Conservation (phyloP, 441 rosid species). For the Arabidopsis lyrata region DNA sequence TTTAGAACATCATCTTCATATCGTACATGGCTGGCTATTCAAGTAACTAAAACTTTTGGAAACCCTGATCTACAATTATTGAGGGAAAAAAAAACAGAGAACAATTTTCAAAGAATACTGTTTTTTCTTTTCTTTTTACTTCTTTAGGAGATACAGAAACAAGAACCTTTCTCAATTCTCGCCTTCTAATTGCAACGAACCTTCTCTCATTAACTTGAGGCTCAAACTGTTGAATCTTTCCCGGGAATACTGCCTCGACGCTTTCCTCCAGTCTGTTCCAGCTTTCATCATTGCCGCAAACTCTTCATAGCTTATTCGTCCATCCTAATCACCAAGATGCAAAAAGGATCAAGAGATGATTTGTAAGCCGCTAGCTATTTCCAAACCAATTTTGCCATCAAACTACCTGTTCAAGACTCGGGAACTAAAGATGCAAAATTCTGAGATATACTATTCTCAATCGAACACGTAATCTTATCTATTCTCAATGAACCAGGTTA, state of each 20-base stretch:
- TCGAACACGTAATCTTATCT: background rate
- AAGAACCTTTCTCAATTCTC: slow-evolving; percentile 35
- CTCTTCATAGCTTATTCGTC: slow-evolving; percentile 92
- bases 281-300: slow-evolving; percentile 94
- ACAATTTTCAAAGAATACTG: slow-evolving; percentile 38
- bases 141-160: slow-evolving; percentile 33
- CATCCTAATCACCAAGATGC: slow-evolving; percentile 60
- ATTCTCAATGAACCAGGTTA: slow-evolving; percentile 5
- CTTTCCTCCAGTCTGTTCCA: slow-evolving; percentile 98
- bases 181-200: slow-evolving; percentile 65
- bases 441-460: background rate
- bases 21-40: slow-evolving; percentile 33
- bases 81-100: slow-evolving; percentile 11
- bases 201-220: slow-evolving; percentile 84
- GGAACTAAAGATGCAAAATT: background rate
- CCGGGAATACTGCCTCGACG: slow-evolving; percentile 88
- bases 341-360: slow-evolving; percentile 8
- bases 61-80: slow-evolving; percentile 38
- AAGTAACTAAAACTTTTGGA: slow-evolving; percentile 24
- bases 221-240: slow-evolving; percentile 91
- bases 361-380: slow-evolving; percentile 6
- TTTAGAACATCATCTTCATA: slow-evolving; percentile 24
- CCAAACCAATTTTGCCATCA: slow-evolving; percentile 29
- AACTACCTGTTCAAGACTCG: background rate
- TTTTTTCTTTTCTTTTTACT: slow-evolving; percentile 7